These are phyloP conservation scores for Tremella yokohamensis DNA, from an alignment of 768 basidiomycete genomes.

Conservation along the genomic window DNA sequence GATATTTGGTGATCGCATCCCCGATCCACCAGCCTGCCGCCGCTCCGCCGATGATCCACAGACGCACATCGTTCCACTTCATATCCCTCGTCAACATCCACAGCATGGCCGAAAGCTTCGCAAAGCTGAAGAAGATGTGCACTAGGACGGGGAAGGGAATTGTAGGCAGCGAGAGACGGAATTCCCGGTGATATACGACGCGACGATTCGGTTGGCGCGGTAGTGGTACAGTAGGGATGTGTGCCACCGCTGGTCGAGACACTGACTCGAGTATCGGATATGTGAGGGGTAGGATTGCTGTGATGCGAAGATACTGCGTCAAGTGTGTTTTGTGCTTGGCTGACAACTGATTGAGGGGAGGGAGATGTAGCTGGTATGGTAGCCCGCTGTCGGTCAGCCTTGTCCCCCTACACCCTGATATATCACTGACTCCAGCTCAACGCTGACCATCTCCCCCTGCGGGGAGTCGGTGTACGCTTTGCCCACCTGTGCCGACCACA, in stretches of 20 bases:
- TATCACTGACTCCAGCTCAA: conserved; percentile 40
- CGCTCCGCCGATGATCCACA: conserved; percentile 32
- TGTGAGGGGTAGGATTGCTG: conserved; percentile 25
- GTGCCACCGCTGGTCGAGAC: conserved; percentile 6
- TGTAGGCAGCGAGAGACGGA: conserved; percentile 10
- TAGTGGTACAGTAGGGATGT: not conserved
- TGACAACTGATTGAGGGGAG: conserved; percentile 18
- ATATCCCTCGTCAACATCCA: conserved; percentile 41
- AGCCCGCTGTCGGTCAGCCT: conserved; percentile 23
- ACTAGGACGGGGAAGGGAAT: conserved; percentile 17
- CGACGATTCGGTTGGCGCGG: not conserved
- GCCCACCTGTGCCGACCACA: conserved; percentile 28
- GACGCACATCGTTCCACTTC: conserved; percentile 30
- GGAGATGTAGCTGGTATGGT: conserved; percentile 25
- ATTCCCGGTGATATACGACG: conserved; percentile 1
- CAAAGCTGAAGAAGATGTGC: conserved; percentile 26
- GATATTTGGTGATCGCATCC: conserved; percentile 14
- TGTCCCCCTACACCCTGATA: not conserved
- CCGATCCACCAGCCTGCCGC: conserved; percentile 33
- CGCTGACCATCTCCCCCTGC: conserved; percentile 24
- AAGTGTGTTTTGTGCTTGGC: conserved; percentile 29
- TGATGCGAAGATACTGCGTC: conserved; percentile 30
- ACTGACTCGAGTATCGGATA: conserved; percentile 10
- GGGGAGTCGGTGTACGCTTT: conserved; percentile 14
- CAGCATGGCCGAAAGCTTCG: conserved; percentile 30